These are phyloP conservation scores for Jatropha multifida DNA, from an alignment of 441 rosid species.

Conservation along the genomic window DNA sequence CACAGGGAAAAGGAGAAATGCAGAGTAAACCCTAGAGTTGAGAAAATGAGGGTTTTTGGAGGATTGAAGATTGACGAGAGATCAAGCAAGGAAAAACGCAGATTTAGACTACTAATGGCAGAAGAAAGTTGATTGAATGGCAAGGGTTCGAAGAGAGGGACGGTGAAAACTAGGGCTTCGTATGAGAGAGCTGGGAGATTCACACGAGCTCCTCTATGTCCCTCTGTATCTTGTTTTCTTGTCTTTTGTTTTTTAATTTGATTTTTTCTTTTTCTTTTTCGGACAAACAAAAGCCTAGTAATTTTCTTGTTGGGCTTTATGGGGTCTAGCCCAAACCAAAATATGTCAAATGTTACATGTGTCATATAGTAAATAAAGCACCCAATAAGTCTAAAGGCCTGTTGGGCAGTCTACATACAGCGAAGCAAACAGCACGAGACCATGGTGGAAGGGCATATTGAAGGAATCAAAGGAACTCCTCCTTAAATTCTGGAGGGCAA, in stretches of 20 bases:
- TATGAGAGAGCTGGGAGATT: slow-evolving; percentile 15
- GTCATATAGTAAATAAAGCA: too few species aligned
- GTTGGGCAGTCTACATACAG: too few species aligned
- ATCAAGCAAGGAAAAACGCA: background rate
- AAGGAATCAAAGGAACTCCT: too few species aligned
- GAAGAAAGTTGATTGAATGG: background rate
- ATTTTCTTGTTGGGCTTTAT: background rate
- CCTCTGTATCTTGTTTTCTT: slow-evolving; percentile 25
- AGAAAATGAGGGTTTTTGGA: slow-evolving; percentile 3
- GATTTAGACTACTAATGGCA: background rate
- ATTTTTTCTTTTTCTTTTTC: background rate
- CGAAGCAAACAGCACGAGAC: too few species aligned
- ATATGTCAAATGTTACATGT: too few species aligned
- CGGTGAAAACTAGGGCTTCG: slow-evolving; percentile 47
- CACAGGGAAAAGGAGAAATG: background rate
- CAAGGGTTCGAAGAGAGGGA: background rate
- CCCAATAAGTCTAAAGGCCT: too few species aligned
- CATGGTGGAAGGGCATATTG: too few species aligned
- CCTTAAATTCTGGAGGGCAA: too few species aligned
- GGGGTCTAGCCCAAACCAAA: background rate
- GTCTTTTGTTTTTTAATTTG: background rate
- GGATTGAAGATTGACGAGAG: slow-evolving; percentile 3
- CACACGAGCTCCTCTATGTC: slow-evolving; percentile 30
- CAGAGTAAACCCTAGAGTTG: slow-evolving; percentile 26
- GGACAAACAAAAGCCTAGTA: background rate